Evolutionary conservation across 768 basidiomycete species (phyloP).

Genomic region (Lanmaoa rubissima): DNA sequence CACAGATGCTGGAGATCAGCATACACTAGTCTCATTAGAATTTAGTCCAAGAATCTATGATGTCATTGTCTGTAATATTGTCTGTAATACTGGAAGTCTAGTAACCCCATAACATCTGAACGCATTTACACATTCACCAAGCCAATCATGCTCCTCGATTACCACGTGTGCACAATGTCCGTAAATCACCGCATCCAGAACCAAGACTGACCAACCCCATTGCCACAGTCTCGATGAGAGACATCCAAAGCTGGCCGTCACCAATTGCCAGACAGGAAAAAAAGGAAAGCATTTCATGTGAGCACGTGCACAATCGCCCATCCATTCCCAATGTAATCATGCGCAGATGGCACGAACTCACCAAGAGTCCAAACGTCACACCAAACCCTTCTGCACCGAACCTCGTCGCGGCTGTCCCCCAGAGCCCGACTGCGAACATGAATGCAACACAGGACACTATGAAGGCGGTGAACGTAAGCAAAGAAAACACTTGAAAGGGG

Average conservation of each 20-base stretch:
- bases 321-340: too few relatives aligned
- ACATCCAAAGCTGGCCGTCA: neutral
- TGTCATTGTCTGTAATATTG: neutral
- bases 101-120: neutral
- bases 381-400: neutral
- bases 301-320: neutral
- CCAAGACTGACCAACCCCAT: slow-evolving; percentile 2
- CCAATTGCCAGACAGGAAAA: neutral
- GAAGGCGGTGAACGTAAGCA: neutral
- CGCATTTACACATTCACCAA: neutral
- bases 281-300: neutral
- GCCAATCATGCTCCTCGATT: neutral
- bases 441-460: neutral
- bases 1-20: too few relatives aligned
- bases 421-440: neutral
- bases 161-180: neutral
- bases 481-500: neutral
- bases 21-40: neutral
- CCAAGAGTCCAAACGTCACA: slow-evolving; percentile 1
- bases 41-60: too few relatives aligned
- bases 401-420: neutral
- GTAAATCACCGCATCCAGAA: neutral
- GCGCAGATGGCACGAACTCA: too few relatives aligned
- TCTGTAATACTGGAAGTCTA: neutral
- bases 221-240: neutral